These are phyloP conservation scores for Bothriochloa decipiens DNA, from an alignment of 176 grass and related monocot genomes.

Conservation along the genomic window DNA sequence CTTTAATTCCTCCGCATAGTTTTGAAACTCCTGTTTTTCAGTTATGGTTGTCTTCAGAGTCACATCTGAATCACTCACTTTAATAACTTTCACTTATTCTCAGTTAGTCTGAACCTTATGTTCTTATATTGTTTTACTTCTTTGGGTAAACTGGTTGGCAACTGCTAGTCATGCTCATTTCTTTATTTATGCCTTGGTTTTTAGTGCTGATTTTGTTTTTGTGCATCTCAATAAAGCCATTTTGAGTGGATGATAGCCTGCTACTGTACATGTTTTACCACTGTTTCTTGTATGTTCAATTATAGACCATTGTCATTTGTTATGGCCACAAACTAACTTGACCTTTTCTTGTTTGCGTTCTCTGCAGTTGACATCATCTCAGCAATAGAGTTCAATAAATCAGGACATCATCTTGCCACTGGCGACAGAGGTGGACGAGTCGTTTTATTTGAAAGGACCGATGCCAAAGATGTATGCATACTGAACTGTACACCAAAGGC, in stretches of 20 bases:
- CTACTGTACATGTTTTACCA: constrained; percentile 31
- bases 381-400: constrained; percentile 99
- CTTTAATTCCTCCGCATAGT: neutral
- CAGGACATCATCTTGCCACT: constrained; percentile 94
- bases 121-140: neutral
- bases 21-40: constrained; percentile 14
- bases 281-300: constrained; percentile 24
- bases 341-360: constrained; percentile 12
- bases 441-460: constrained; percentile 95
- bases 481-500: constrained; percentile 19
- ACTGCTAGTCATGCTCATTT: constrained; percentile 5
- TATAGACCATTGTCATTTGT: constrained; percentile 16
- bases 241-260: constrained; percentile 1
- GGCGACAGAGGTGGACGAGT: constrained; percentile 98
- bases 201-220: constrained; percentile 12
- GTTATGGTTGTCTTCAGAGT: constrained; percentile 2
- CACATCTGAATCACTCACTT: neutral
- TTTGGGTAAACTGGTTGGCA: neutral
- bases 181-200: neutral
- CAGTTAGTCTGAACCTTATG: constrained; percentile 1
- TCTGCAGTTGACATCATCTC: constrained; percentile 98
- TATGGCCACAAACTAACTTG: constrained; percentile 19
- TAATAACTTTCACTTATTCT: constrained; percentile 31
- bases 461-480: constrained; percentile 77
- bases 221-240: constrained; percentile 5